Base-by-base conservation (phyloP, 176 grass and related monocot genomes). In the Musa schizocarpa region DNA sequence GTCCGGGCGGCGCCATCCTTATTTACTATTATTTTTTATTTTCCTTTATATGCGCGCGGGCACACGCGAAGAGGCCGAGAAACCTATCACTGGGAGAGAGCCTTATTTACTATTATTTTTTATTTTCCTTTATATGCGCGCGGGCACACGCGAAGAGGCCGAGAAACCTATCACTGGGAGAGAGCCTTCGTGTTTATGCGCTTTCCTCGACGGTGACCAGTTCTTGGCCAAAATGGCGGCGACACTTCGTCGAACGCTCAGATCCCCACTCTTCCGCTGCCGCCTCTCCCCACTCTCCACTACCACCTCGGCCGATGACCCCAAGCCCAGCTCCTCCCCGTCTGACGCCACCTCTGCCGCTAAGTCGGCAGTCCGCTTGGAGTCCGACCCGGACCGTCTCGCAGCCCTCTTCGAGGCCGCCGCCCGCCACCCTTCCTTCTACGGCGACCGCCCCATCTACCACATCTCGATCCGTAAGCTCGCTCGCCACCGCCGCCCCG, bases 281-380 rank as follows among this genome's bases (percentile, higher is more conserved):
- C 85, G 85, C 73, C 76, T 85, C 9, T 64, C 80, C 77, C 71
- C 81, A 19, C 0, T 81, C 12, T 81, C 78, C 78, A 76, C 84
- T 49, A 78, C 86, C 71, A 78, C 85, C 76, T 65, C 84, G 6
- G 57, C 6, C 57, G 14, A 6, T 34, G 13, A 68, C 43, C 14
- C 23, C 27, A 68, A 43, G 34, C 8, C 27, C 27, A 68, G 27
- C 65, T 68, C 13, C 57, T 63, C 2, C 75, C 54, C 7, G 22
- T 11, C 17, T 10, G 1, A 26, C 19, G 43, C 73, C 50, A 78
- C 78, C 64, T 79, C 74, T 11, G 29, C 81, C 57, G 79, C 83
- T 74, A 92, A 88, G 78, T 77, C 62, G 77, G 72, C 86, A 63
- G 83, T 92, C 62, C 89, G 86, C 63, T 68, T 24, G 77, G 86